These are phyloP conservation scores for Xylariales sp. DNA, from an alignment of 2,329 filamentous ascomycete species.

Conservation along the genomic window DNA sequence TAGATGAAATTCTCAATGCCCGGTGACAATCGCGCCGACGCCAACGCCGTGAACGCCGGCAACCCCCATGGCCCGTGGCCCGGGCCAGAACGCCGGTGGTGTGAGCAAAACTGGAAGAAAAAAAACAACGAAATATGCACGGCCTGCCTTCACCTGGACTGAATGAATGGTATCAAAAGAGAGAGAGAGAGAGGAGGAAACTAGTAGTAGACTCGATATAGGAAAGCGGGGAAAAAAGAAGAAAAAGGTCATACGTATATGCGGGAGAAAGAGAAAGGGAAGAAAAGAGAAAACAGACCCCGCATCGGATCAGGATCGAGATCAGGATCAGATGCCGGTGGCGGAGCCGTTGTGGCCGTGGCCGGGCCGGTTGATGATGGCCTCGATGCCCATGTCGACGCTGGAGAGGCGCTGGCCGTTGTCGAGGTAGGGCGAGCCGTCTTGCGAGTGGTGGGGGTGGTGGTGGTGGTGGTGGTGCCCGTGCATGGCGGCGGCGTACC, in stretches of 20 bases:
- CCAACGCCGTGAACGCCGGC: constrained; percentile 22
- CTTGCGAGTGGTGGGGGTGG: constrained; percentile 51
- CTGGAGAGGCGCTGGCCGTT: constrained; percentile 63
- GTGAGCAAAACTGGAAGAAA: too few species aligned
- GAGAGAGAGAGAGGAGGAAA: not conserved
- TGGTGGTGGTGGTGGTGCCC: constrained; percentile 46
- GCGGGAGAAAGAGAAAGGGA: constrained; percentile 9
- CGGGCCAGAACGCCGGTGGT: constrained; percentile 16
- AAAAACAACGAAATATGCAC: constrained; percentile 24
- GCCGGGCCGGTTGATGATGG: constrained; percentile 65
- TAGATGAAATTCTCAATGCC: constrained; percentile 5
- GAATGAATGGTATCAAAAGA: constrained; percentile 10
- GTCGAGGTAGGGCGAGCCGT: constrained; percentile 61
- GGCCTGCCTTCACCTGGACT: not conserved
- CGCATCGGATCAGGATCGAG: not conserved
- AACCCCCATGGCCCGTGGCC: not conserved
- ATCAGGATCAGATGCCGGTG: constrained; percentile 33
- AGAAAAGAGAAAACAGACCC: not conserved
- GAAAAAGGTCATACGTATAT: constrained; percentile 19
- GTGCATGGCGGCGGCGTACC: constrained; percentile 42
- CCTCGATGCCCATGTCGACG: constrained; percentile 71
- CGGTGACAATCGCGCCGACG: constrained; percentile 1
- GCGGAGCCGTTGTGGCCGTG: constrained; percentile 29
- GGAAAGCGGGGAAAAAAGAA: constrained; percentile 11
- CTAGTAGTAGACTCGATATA: not conserved